Conservation (phyloP, 345 rosid species). For the Salix viminalis region DNA sequence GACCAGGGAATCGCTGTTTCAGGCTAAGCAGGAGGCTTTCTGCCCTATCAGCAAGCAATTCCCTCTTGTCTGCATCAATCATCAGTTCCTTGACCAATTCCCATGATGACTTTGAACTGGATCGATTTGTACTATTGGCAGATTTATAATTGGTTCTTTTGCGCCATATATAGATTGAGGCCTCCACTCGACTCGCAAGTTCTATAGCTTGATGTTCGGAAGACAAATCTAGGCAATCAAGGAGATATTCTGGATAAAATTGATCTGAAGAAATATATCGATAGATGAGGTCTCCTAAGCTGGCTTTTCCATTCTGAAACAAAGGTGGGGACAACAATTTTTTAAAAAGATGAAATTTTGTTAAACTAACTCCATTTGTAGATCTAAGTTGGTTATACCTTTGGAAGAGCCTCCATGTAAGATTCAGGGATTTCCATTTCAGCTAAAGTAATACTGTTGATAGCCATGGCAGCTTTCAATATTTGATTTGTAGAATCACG, state of each 20-base stretch:
- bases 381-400: slow-evolving; percentile 37
- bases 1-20: slow-evolving; percentile 88
- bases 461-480: slow-evolving; percentile 96
- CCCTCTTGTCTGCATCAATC: slow-evolving; percentile 81
- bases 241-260: slow-evolving; percentile 78
- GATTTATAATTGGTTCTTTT: slow-evolving; percentile 53
- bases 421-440: slow-evolving; percentile 94
- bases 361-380: background rate
- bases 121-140: slow-evolving; percentile 36
- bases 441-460: slow-evolving; percentile 66
- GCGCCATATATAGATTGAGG: slow-evolving; percentile 74
- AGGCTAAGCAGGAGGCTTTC: slow-evolving; percentile 77
- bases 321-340: slow-evolving; percentile 7
- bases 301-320: slow-evolving; percentile 77
- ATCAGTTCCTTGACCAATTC: slow-evolving; percentile 82
- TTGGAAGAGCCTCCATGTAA: slow-evolving; percentile 79
- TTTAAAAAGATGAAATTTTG: background rate
- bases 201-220: slow-evolving; percentile 95
- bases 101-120: slow-evolving; percentile 81
- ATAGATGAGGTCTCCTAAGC: slow-evolving; percentile 80
- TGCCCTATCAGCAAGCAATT: slow-evolving; percentile 78
- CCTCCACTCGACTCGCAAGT: slow-evolving; percentile 84
- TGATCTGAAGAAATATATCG: slow-evolving; percentile 80
- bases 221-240: slow-evolving; percentile 83
- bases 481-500: slow-evolving; percentile 97